Evolutionary conservation across 495 filamentous ascomycete genomes (phyloP).

Genomic region (Neurospora tetraspora): DNA sequence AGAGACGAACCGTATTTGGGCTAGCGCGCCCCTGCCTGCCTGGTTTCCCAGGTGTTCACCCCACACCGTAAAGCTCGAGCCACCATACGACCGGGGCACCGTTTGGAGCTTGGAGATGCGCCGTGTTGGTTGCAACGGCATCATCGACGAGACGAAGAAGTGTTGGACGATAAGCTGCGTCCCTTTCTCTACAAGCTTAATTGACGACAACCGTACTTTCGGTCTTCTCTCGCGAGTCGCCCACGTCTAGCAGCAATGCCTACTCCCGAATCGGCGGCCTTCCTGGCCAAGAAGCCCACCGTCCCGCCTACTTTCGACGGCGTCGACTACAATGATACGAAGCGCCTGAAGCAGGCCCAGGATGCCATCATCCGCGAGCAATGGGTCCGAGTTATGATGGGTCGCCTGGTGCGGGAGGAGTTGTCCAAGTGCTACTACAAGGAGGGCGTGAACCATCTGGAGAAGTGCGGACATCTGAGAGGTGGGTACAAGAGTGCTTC

Average conservation of each 20-base stretch:
- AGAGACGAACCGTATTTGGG: background rate
- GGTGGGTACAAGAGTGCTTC: slow-evolving; percentile 46
- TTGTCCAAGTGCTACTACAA: slow-evolving; percentile 89
- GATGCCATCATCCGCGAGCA: slow-evolving; percentile 93
- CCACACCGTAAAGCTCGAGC: background rate
- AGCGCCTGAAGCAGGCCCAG: slow-evolving; percentile 81
- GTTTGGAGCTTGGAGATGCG: background rate
- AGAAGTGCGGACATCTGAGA: slow-evolving; percentile 88
- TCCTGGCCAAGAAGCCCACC: slow-evolving; percentile 89
- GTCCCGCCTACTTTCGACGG: slow-evolving; percentile 93
- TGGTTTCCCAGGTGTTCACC: background rate
- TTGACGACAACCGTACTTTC: background rate
- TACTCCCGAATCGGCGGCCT: slow-evolving; percentile 83
- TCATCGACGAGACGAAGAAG: background rate
- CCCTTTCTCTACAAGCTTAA: background rate
- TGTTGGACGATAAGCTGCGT: background rate
- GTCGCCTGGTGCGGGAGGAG: slow-evolving; percentile 83
- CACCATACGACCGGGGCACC: background rate
- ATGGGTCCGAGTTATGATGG: slow-evolving; percentile 98
- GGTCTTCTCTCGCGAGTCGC: background rate
- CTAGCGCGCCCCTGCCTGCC: background rate
- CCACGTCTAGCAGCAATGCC: slow-evolving; percentile 41
- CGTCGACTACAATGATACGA: slow-evolving; percentile 92
- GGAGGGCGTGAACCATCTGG: slow-evolving; percentile 93
- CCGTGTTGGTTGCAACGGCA: background rate